A percentile compares a stretch with the other conserved stretches of the same genome.
phyloP scores from a whole-genome alignment of 1,284 basidiomycete genomes.

The Inonotus obliquus region DNA sequence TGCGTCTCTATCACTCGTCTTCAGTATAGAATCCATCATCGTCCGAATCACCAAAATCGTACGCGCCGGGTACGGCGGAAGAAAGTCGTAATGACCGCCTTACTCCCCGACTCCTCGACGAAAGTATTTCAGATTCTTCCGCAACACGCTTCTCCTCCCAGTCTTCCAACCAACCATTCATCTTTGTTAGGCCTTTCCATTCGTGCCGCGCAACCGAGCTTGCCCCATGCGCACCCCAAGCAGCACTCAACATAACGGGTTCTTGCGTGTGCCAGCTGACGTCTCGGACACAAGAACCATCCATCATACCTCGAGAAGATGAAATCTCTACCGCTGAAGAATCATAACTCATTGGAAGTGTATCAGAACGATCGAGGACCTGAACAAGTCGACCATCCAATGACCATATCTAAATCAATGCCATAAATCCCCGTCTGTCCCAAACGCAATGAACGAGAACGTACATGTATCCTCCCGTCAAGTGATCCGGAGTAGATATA shows the following conservation, averaged over 20 bases:
- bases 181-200: constrained; percentile 87
- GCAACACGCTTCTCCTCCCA: constrained; percentile 53
- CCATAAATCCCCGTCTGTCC: constrained; percentile 1
- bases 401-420: constrained; percentile 78
- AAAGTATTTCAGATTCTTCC: constrained; percentile 24
- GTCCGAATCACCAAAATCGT: neutral
- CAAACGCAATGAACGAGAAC: constrained; percentile 24
- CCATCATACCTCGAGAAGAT: constrained; percentile 22
- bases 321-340: constrained; percentile 53
- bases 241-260: constrained; percentile 88
- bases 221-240: constrained; percentile 62
- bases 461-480: constrained; percentile 78
- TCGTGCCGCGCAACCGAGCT: constrained; percentile 87
- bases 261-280: constrained; percentile 86
- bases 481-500: constrained; percentile 93
- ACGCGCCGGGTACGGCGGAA: constrained; percentile 1
- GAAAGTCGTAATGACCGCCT: neutral
- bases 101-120: neutral
- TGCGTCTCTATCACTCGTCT: neutral
- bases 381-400: constrained; percentile 84
- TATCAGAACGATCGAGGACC: constrained; percentile 77
- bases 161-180: constrained; percentile 65
- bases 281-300: constrained; percentile 74
- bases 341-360: constrained; percentile 66
- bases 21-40: neutral